Evolutionary conservation across 352 stramenopile species (phyloP), one percentile per base, ranked within the genome.

Genomic region (Phytophthora capsici): DNA sequence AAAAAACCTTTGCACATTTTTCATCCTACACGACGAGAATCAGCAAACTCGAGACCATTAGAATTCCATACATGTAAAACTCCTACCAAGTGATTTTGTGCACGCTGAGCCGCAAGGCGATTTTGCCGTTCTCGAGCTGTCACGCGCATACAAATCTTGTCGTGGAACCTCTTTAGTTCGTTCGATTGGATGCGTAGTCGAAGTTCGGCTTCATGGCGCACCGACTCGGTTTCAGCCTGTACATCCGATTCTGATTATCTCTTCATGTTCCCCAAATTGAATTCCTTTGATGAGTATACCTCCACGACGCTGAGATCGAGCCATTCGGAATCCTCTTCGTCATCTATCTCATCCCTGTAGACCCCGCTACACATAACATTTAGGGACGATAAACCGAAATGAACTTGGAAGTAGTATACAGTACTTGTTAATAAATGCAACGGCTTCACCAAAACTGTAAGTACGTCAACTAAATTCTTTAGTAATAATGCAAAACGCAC

Each of bases 111-210:
- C 32, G 75, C 43, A 45, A 73, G 49, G 2, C 69, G 78, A 36
- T 84, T 68, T 61, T 82, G 60, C 13, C 71, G 49, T 51, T 82
- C 75, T 46, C 65, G 71, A 13, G 77, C 79, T 20, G 71, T 82
- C 26, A 91, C 81, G 5, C 80, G 77, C 22, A 71, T 44, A 58
- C 83, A 91, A 20, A 86, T 84, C 49, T 88, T 79, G 13, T 79
- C 75, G 43, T 86, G 81, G 49, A 91, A 91, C 20, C 71, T 69
- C 25, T 75, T 78, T 40, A 91, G 56, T 36, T 87, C 56, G 41
- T 75, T 70, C 13, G 76, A 73, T 43, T 83, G 76, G 3, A 47
- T n/a, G 17, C 41, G 67, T 20, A 82, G 34, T 1, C 80, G 79
- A 23, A 51, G 41, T 61, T 75, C 57, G 9, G 64, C 74, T 37